phyloP scores from a whole-genome alignment of 768 basidiomycete species.

The Lentinula aciculospora region DNA sequence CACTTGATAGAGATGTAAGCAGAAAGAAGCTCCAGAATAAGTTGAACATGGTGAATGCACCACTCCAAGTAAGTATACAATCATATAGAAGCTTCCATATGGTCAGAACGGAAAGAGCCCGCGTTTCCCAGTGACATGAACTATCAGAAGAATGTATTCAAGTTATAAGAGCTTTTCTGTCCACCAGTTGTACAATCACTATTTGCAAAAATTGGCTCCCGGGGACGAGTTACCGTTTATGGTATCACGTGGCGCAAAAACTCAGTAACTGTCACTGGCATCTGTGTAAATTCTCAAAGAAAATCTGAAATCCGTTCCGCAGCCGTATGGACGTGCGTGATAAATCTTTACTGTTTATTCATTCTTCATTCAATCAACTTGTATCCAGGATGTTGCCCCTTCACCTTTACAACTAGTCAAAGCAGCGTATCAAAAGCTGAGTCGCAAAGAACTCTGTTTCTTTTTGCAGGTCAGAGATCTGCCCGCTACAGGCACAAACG shows the following conservation, averaged over 20 bases:
- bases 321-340: slow-evolving; percentile 24
- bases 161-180: no score
- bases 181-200: no score
- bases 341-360: slow-evolving; percentile 4
- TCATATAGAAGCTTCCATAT: neutral
- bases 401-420: slow-evolving; percentile 36
- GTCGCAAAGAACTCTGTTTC: slow-evolving; percentile 62
- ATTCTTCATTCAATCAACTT: slow-evolving; percentile 11
- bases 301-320: neutral
- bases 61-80: neutral
- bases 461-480: slow-evolving; percentile 72
- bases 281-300: neutral
- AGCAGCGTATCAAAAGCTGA: slow-evolving; percentile 65
- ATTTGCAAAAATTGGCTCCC: no score
- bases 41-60: slow-evolving; percentile 1
- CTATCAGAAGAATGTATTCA: no score
- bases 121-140: neutral
- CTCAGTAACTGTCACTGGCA: neutral
- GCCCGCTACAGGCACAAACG: slow-evolving; percentile 55
- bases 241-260: no score
- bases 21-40: neutral
- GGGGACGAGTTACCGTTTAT: no score
- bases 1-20: neutral
- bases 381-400: slow-evolving; percentile 22
- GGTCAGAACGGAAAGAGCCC: neutral